phyloP scores from a whole-genome alignment of 495 filamentous ascomycete species.

The Pyrenopolyporus hunteri region DNA sequence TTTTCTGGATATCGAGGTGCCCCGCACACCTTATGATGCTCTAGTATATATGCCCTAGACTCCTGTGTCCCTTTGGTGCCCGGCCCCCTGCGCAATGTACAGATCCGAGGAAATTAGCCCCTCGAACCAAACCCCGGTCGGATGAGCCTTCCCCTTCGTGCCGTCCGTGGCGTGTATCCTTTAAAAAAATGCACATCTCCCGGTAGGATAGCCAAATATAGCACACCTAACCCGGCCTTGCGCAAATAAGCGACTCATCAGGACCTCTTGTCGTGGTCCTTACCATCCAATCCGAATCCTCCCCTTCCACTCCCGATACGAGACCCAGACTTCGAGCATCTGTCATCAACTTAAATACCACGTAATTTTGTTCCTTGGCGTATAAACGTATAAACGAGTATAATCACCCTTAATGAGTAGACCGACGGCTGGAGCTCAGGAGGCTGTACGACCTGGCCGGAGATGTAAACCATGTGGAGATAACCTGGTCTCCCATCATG shows the following conservation, averaged over 20 bases:
- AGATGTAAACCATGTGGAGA: constrained; percentile 25
- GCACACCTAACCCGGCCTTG: constrained; percentile 16
- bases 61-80: constrained; percentile 27
- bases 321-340: constrained; percentile 5
- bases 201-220: constrained; percentile 27
- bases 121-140: constrained; percentile 14
- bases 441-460: constrained; percentile 11
- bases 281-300: constrained; percentile 15
- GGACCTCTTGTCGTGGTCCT: constrained; percentile 2
- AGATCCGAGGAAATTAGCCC: constrained; percentile 26
- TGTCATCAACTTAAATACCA: constrained; percentile 7
- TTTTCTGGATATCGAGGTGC: constrained; percentile 30
- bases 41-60: constrained; percentile 37
- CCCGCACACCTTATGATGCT: constrained; percentile 32
- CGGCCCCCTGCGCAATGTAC: constrained; percentile 12
- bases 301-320: background rate
- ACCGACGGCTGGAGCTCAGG: constrained; percentile 1
- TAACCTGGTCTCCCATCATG: constrained; percentile 32
- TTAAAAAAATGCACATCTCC: constrained; percentile 15
- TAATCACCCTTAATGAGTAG: constrained; percentile 5
- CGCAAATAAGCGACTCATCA: constrained; percentile 13
- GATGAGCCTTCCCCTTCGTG: constrained; percentile 8
- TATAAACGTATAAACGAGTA: constrained; percentile 5
- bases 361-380: background rate
- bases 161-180: constrained; percentile 14